phyloP scores from a whole-genome alignment of 2,329 filamentous ascomycete species.

The Aspergillus sclerotialis region DNA sequence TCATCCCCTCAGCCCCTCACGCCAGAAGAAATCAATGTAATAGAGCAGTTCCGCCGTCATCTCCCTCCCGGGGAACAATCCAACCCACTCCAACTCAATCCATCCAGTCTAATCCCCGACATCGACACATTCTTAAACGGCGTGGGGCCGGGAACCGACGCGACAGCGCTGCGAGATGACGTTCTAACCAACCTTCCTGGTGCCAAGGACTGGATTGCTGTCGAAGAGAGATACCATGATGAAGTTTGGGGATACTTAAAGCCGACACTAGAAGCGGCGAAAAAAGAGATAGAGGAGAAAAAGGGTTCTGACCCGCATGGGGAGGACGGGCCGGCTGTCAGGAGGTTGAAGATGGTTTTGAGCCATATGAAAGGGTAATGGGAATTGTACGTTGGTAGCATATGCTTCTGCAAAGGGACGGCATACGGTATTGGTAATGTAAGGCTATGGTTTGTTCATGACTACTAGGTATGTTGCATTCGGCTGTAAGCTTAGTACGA shows the following conservation, averaged over 20 bases:
- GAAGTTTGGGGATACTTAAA: slow-evolving; percentile 63
- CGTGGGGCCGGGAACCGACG: slow-evolving; percentile 7
- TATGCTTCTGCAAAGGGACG: background rate
- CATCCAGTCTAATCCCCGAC: slow-evolving; percentile 25
- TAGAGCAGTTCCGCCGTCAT: slow-evolving; percentile 26
- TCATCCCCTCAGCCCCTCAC: slow-evolving; percentile 16
- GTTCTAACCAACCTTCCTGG: slow-evolving; percentile 25
- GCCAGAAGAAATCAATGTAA: slow-evolving; percentile 18
- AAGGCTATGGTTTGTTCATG: no score
- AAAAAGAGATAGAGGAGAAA: slow-evolving; percentile 46
- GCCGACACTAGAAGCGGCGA: slow-evolving; percentile 51
- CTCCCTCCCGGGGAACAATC: slow-evolving; percentile 5
- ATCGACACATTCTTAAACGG: slow-evolving; percentile 26
- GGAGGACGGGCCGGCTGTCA: slow-evolving; percentile 30
- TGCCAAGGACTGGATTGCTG: slow-evolving; percentile 25
- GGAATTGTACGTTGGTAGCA: slow-evolving; percentile 1
- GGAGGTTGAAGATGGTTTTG: slow-evolving; percentile 33
- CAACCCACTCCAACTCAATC: slow-evolving; percentile 15
- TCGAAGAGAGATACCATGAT: slow-evolving; percentile 40
- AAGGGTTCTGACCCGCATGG: slow-evolving; percentile 6
- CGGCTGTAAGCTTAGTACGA: no score
- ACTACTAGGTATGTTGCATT: slow-evolving; percentile 2
- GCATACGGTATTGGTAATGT: background rate
- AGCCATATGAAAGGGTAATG: slow-evolving; percentile 26
- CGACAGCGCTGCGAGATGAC: slow-evolving; percentile 19